These are phyloP conservation scores for Carpinus viminea DNA, from an alignment of 306 rosid species.

Conservation along the genomic window DNA sequence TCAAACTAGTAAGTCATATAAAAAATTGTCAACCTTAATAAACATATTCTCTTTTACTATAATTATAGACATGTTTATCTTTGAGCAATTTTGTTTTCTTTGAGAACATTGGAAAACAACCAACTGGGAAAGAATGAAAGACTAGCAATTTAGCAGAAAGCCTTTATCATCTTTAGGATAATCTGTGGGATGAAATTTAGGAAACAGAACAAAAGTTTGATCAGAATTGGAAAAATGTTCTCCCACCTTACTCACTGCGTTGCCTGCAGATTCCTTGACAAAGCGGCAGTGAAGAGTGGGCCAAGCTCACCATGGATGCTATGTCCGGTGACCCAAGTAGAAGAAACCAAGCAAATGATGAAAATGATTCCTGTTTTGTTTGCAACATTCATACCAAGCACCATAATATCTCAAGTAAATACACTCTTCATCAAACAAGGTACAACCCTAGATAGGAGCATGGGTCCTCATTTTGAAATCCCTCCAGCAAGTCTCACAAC, in stretches of 20 bases:
- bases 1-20: too few species aligned
- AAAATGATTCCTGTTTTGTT: slow-evolving; percentile 69
- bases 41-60: too few species aligned
- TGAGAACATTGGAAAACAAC: not conserved
- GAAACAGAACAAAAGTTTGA: not conserved
- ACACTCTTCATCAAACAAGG: slow-evolving; percentile 76
- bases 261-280: slow-evolving; percentile 66
- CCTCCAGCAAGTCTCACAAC: slow-evolving; percentile 63
- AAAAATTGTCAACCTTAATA: too few species aligned
- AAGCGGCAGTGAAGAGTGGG: slow-evolving; percentile 52
- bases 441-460: slow-evolving; percentile 51
- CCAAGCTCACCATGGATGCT: slow-evolving; percentile 57
- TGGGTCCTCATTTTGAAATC: slow-evolving; percentile 61
- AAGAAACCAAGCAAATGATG: slow-evolving; percentile 85
- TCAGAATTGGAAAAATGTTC: not conserved
- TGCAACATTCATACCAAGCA: slow-evolving; percentile 63
- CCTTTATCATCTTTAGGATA: not conserved
- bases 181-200: not conserved
- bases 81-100: not conserved
- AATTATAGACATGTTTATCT: not conserved
- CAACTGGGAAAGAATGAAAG: not conserved
- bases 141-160: not conserved
- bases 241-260: not conserved
- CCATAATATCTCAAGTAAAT: slow-evolving; percentile 35
- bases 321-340: slow-evolving; percentile 79